These are phyloP conservation scores for Lentinula detonsa DNA, from an alignment of 768 basidiomycete species.

Conservation along the genomic window DNA sequence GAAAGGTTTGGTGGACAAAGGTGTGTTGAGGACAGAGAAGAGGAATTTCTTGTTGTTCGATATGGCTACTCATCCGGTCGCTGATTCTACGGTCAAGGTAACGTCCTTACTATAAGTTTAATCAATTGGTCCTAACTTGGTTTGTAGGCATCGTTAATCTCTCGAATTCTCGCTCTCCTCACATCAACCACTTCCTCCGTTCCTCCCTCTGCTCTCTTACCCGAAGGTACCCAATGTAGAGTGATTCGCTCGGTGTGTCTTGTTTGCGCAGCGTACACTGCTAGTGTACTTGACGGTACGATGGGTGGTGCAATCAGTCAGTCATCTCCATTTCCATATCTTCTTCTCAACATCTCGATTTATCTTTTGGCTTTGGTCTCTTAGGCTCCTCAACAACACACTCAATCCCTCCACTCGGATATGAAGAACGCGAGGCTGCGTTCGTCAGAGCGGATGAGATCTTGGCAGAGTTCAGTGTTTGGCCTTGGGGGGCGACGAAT, in stretches of 20 bases:
- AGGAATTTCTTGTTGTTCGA: slow-evolving; percentile 98
- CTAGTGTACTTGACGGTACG: slow-evolving; percentile 93
- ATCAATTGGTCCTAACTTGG: not conserved
- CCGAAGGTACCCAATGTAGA: slow-evolving; percentile 77
- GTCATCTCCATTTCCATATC: not conserved
- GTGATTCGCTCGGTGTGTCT: slow-evolving; percentile 77
- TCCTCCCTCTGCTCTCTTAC: slow-evolving; percentile 66
- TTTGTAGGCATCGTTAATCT: slow-evolving; percentile 46
- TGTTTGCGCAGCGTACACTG: slow-evolving; percentile 89
- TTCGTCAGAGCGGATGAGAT: slow-evolving; percentile 94
- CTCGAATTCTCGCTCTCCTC: slow-evolving; percentile 70
- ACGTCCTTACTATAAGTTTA: not conserved
- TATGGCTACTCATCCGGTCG: slow-evolving; percentile 99
- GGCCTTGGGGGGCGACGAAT: slow-evolving; percentile 68
- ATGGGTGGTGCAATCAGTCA: slow-evolving; percentile 46
- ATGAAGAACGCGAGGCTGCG: slow-evolving; percentile 91
- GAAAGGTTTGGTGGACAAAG: slow-evolving; percentile 97
- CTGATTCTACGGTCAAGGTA: slow-evolving; percentile 89
- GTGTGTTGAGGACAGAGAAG: slow-evolving; percentile 97
- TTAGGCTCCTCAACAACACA: not conserved
- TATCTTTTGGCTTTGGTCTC: not conserved
- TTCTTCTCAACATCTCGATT: not conserved
- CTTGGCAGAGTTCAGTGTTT: slow-evolving; percentile 81
- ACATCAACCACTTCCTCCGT: slow-evolving; percentile 80
- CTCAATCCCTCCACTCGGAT: slow-evolving; percentile 43